These are phyloP conservation scores for Hysterium pulicare DNA, from an alignment of 2,329 filamentous ascomycete genomes.

Conservation along the genomic window DNA sequence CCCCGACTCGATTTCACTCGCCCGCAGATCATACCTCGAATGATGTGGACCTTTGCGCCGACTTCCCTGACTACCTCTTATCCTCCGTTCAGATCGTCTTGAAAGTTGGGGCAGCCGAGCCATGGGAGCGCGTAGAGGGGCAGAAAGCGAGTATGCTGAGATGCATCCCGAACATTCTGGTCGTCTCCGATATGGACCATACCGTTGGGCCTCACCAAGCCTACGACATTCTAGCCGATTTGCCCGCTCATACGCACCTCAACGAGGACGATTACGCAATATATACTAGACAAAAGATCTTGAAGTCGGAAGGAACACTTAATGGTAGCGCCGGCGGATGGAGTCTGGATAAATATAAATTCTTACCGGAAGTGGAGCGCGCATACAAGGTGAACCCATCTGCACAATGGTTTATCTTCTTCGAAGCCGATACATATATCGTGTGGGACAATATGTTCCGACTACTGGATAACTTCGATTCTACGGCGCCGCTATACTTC, in stretches of 20 bases:
- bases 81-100: conserved; percentile 43
- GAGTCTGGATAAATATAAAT: conserved; percentile 59
- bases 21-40: too few relatives aligned
- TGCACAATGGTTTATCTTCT: conserved; percentile 39
- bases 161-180: conserved; percentile 53
- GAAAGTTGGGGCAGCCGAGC: conserved; percentile 49
- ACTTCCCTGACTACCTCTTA: conserved; percentile 41
- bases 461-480: conserved; percentile 40
- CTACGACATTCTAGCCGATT: conserved; percentile 46
- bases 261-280: conserved; percentile 51
- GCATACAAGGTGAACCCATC: conserved; percentile 39
- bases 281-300: conserved; percentile 46
- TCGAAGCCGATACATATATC: conserved; percentile 38
- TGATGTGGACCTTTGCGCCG: conserved; percentile 33
- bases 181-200: conserved; percentile 60
- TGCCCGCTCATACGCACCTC: conserved; percentile 44
- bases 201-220: conserved; percentile 50
- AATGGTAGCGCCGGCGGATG: conserved; percentile 51
- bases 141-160: conserved; percentile 54
- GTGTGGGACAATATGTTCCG: conserved; percentile 42
- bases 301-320: conserved; percentile 33
- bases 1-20: not conserved
- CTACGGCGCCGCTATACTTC: conserved; percentile 36
- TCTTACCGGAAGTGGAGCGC: conserved; percentile 55
- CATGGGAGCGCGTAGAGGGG: conserved; percentile 39